Percentiles rank a stretch among this genome's conserved stretches.
phyloP scores from a whole-genome alignment of 2,329 filamentous ascomycete species.

The Albifimbria verrucaria region DNA sequence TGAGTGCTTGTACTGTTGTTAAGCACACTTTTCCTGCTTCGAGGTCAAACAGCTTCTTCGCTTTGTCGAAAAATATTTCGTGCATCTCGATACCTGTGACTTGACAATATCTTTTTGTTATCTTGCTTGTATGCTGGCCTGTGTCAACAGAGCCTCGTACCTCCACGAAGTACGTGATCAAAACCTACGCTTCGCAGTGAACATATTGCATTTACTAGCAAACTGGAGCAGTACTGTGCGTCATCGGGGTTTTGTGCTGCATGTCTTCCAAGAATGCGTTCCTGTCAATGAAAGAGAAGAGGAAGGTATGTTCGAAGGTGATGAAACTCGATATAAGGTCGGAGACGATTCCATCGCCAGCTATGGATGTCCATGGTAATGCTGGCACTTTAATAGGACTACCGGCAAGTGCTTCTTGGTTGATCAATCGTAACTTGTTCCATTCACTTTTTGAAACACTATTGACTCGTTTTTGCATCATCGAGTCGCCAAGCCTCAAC shows the following conservation, averaged over 20 bases:
- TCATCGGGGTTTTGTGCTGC: slow-evolving; percentile 11
- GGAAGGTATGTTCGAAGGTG: slow-evolving; percentile 22
- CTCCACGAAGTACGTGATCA: background rate
- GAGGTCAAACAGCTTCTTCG: slow-evolving; percentile 17
- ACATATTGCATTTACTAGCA: slow-evolving; percentile 29
- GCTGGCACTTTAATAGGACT: slow-evolving; percentile 21
- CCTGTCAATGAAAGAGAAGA: slow-evolving; percentile 20
- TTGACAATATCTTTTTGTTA: slow-evolving; percentile 11
- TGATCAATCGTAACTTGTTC: background rate
- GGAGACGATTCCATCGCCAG: slow-evolving; percentile 26
- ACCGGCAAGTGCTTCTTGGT: background rate
- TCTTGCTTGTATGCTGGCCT: slow-evolving; percentile 18
- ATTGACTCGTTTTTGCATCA: background rate
- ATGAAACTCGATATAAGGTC: slow-evolving; percentile 27
- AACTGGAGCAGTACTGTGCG: slow-evolving; percentile 24
- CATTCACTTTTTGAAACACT: background rate
- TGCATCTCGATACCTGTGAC: slow-evolving; percentile 12
- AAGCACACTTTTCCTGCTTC: slow-evolving; percentile 16
- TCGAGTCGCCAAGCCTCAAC: background rate
- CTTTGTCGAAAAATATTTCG: slow-evolving; percentile 16
- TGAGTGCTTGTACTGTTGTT: slow-evolving; percentile 16
- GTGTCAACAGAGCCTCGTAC: background rate
- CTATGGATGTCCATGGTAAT: slow-evolving; percentile 25
- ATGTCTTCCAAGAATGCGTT: slow-evolving; percentile 24
- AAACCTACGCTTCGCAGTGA: slow-evolving; percentile 22